A percentile compares a stretch with the other conserved stretches of the same genome.
phyloP scores from a whole-genome alignment of 805 yeast genomes.

The Wickerhamiella cacticola region DNA sequence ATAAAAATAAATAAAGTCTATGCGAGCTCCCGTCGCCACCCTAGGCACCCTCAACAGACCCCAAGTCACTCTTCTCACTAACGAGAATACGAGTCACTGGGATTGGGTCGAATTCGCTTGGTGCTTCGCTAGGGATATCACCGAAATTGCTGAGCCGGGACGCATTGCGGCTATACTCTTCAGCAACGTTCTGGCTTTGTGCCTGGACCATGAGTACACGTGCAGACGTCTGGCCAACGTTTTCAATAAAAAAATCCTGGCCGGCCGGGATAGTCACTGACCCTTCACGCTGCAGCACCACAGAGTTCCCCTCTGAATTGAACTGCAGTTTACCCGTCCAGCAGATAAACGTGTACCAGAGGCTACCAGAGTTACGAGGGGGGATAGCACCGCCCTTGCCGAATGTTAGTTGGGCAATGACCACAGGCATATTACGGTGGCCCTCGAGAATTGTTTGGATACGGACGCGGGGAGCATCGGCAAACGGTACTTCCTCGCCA shows the following conservation, averaged over 20 bases:
- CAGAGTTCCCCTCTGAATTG: slow-evolving; percentile 13
- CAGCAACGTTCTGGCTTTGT: neutral
- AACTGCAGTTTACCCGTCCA: slow-evolving; percentile 18
- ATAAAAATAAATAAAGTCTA: no score
- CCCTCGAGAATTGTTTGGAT: slow-evolving; percentile 8
- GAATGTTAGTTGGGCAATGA: slow-evolving; percentile 1
- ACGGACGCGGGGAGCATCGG: slow-evolving; percentile 13
- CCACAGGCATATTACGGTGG: neutral
- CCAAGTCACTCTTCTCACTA: neutral
- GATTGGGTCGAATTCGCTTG: neutral
- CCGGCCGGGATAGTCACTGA: slow-evolving; percentile 20
- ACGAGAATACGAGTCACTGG: neutral
- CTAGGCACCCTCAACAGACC: no score
- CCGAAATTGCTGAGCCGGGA: neutral
- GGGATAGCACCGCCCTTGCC: slow-evolving; percentile 12
- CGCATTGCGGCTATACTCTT: slow-evolving; percentile 1
- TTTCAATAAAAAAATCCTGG: slow-evolving; percentile 18
- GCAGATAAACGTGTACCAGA: slow-evolving; percentile 18
- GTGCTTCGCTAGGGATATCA: neutral
- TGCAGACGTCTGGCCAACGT: slow-evolving; percentile 7
- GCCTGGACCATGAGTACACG: slow-evolving; percentile 11
- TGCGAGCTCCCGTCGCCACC: neutral
- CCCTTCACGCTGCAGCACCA: slow-evolving; percentile 17
- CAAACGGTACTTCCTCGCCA: slow-evolving; percentile 1
- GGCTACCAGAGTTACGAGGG: slow-evolving; percentile 14